A percentile compares a stretch with the other conserved stretches of the same genome.
Evolutionary conservation across 495 filamentous ascomycete genomes (phyloP).

Genomic region (Neurospora sp.): DNA sequence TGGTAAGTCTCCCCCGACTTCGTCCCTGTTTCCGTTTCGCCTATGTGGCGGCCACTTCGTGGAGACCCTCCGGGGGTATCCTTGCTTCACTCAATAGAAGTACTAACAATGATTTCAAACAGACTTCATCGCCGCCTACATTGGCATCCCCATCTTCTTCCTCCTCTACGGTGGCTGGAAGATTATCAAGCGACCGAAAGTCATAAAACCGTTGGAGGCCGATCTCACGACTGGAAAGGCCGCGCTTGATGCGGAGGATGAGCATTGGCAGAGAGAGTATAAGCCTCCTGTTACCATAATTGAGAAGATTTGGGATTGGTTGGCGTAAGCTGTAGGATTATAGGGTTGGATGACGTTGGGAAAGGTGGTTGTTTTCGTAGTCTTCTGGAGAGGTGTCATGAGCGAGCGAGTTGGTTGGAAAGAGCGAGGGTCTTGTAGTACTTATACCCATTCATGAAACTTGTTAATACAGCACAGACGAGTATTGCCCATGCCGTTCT

Average conservation of each 20-base stretch:
- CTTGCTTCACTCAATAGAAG: neutral
- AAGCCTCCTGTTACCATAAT: neutral
- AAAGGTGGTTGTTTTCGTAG: neutral
- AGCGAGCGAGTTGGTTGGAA: neutral
- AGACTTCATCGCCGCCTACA: conserved; percentile 52
- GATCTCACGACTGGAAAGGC: conserved; percentile 6
- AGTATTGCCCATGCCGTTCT: too few relatives aligned
- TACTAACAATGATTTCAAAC: neutral
- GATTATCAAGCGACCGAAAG: conserved; percentile 6
- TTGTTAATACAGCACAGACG: too few relatives aligned
- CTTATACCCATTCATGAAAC: neutral
- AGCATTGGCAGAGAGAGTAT: conserved; percentile 3
- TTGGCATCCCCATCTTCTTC: conserved; percentile 51
- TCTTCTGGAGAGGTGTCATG: neutral
- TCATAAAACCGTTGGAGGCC: neutral
- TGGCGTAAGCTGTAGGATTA: neutral
- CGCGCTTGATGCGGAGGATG: conserved; percentile 8
- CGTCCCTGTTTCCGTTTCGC: conserved; percentile 23
- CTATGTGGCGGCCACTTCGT: neutral
- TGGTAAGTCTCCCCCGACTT: neutral
- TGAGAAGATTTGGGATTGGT: neutral
- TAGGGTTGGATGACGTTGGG: neutral
- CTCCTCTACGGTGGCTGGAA: conserved; percentile 33
- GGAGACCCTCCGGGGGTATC: neutral
- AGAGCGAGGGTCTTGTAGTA: neutral